Conservation (phyloP, 306 rosid species). For the Cajanus cajan region DNA sequence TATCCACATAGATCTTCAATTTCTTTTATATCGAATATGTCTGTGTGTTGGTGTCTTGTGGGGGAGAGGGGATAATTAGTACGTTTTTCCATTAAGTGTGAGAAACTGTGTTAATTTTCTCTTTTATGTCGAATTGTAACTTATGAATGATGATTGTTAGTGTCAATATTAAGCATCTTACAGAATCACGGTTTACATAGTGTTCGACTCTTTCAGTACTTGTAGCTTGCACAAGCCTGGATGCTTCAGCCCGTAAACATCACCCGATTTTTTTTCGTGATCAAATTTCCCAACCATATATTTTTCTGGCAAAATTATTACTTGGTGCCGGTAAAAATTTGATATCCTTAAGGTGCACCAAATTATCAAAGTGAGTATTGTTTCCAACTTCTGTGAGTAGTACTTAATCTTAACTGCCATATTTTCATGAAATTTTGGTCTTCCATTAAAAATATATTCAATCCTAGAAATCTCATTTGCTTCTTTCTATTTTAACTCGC, state of each 20-base stretch:
- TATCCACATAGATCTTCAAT: constrained; percentile 14
- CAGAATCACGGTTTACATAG: not conserved
- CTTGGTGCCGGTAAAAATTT: not conserved
- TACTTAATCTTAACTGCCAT: not conserved
- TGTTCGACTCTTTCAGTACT: not conserved
- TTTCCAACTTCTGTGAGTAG: not conserved
- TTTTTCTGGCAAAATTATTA: not conserved
- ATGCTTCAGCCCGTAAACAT: not conserved
- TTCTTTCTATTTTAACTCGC: too few relatives aligned
- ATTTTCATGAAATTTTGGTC: not conserved
- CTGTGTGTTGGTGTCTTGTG: constrained; percentile 23
- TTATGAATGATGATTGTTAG: constrained; percentile 5
- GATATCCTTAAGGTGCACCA: not conserved
- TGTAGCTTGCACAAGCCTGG: not conserved
- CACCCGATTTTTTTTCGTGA: not conserved
- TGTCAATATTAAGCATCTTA: constrained; percentile 28
- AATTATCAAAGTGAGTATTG: too few relatives aligned
- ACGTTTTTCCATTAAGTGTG: constrained; percentile 24
- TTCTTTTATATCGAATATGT: constrained; percentile 24
- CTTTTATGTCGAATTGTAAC: constrained; percentile 12
- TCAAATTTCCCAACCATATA: not conserved
- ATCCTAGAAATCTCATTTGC: too few relatives aligned
- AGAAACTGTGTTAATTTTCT: constrained; percentile 24
- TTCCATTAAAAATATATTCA: too few relatives aligned
- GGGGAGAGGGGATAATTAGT: not conserved